Conservation (phyloP, 257 asterid species). For the Salvia miltiorrhiza region DNA sequence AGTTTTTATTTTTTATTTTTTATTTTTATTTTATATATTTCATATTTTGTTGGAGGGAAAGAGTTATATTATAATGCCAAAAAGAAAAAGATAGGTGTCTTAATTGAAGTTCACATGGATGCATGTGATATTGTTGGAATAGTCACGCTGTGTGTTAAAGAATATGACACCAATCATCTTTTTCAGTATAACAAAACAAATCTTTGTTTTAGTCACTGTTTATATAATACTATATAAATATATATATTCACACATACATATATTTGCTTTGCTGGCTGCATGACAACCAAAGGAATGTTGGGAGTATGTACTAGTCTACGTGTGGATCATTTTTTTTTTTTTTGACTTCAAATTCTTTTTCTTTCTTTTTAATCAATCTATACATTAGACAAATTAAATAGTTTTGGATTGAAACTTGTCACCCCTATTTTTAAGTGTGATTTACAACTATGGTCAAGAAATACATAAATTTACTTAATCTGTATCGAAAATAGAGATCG, state of each 20-base stretch:
- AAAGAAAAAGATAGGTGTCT: conserved; percentile 18
- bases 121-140: conserved; percentile 37
- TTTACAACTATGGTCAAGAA: too few relatives aligned
- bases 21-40: too few relatives aligned
- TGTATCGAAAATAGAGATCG: too few relatives aligned
- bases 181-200: background rate
- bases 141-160: background rate
- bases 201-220: background rate
- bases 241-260: background rate
- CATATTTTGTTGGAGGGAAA: background rate
- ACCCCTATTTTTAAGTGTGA: too few relatives aligned
- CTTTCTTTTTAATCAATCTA: too few relatives aligned
- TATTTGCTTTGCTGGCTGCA: conserved; percentile 30
- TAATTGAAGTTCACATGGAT: conserved; percentile 37
- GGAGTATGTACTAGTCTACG: background rate
- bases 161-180: background rate
- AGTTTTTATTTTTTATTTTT: too few relatives aligned
- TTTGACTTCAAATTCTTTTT: too few relatives aligned
- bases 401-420: too few relatives aligned
- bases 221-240: background rate
- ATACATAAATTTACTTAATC: too few relatives aligned
- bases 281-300: conserved; percentile 10
- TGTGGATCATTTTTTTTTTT: too few relatives aligned
- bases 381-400: too few relatives aligned
- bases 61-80: background rate